These are phyloP conservation scores for Plasmopara muralis DNA, from an alignment of 352 stramenopile species.

Conservation along the genomic window DNA sequence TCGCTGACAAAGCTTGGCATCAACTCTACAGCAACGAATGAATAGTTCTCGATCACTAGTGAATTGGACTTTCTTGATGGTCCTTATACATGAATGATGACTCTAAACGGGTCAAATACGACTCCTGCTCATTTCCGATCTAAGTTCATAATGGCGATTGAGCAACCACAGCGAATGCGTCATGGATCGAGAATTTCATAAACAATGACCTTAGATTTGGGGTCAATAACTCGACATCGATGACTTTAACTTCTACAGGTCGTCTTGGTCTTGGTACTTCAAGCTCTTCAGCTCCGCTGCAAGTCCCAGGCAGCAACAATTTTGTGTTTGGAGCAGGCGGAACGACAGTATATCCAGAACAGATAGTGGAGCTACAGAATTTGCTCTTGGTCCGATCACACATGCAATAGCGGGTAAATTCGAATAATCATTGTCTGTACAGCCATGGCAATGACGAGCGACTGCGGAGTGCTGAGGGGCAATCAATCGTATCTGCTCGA, in stretches of 20 bases:
- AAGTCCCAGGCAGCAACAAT: neutral
- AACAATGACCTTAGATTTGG: neutral
- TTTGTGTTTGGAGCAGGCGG: neutral
- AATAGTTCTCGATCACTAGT: neutral
- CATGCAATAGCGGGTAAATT: neutral
- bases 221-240: neutral
- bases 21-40: neutral
- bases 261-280: neutral
- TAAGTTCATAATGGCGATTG: neutral
- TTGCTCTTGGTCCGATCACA: neutral
- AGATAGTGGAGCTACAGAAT: neutral
- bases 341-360: neutral
- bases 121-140: no score
- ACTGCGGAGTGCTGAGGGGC: neutral
- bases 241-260: neutral
- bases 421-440: no score
- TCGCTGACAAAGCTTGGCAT: no score
- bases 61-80: no score
- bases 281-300: neutral
- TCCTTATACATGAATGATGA: no score
- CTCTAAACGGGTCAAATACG: no score
- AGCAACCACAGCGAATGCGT: neutral
- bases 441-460: neutral
- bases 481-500: neutral
- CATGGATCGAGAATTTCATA: neutral